Evolutionary conservation across 371 early-diverging fungal genomes (phyloP).

Genomic region (Zychaea mexicana): DNA sequence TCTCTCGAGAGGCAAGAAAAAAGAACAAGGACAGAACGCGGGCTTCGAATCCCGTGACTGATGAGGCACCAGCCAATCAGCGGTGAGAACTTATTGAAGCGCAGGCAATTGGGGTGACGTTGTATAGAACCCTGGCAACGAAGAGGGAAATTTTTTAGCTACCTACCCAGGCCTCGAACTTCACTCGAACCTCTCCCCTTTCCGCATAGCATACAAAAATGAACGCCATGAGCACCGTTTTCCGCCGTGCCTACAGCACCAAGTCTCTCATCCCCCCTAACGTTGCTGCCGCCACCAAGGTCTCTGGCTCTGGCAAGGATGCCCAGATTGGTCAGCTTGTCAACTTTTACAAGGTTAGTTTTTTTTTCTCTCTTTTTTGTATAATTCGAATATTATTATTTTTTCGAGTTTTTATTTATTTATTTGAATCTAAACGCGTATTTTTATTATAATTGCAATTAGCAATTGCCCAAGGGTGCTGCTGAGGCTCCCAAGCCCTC

Average conservation of each 20-base stretch:
- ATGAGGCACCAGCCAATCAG: no score
- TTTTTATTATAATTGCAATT: neutral
- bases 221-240: constrained; percentile 49
- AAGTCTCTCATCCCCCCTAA: constrained; percentile 59
- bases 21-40: no score
- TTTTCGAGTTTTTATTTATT: neutral
- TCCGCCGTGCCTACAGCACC: constrained; percentile 59
- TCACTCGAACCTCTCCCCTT: no score
- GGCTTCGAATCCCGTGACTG: no score
- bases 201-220: constrained; percentile 7
- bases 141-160: no score
- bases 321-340: constrained; percentile 48
- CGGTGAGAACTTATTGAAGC: no score
- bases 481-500: constrained; percentile 44
- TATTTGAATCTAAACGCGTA: neutral
- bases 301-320: constrained; percentile 46
- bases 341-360: constrained; percentile 52
- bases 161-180: no score
- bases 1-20: no score
- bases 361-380: neutral
- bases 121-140: no score
- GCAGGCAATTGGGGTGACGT: no score
- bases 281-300: constrained; percentile 51
- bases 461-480: constrained; percentile 57
- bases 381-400: neutral